These are phyloP conservation scores for Delitschia confertaspora DNA, from an alignment of 495 filamentous ascomycete species.

Conservation along the genomic window DNA sequence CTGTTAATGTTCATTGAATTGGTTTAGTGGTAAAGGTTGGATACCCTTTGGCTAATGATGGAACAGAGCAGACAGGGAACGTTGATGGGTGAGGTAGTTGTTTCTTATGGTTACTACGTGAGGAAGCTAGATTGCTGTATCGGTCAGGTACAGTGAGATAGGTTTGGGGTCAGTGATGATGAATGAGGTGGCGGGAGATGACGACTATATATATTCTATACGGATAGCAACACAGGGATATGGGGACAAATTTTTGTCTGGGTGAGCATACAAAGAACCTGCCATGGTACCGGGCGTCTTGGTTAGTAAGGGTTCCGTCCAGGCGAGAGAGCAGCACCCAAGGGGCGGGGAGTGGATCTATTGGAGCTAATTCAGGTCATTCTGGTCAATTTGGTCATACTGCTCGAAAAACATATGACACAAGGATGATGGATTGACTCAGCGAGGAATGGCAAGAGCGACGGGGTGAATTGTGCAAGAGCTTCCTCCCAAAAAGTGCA, in stretches of 20 bases:
- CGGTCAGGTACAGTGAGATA: not conserved
- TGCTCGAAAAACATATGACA: too few species aligned
- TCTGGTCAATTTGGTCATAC: too few species aligned
- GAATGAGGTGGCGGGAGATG: not conserved
- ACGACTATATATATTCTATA: not conserved
- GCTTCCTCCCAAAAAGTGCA: too few species aligned
- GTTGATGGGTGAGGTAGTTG: not conserved
- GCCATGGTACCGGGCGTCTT: not conserved
- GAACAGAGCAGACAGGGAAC: slow-evolving; percentile 1
- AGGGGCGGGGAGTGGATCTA: too few species aligned
- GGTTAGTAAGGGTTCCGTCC: too few species aligned
- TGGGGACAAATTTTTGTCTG: not conserved
- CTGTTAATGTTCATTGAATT: slow-evolving; percentile 38
- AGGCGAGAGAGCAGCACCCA: too few species aligned
- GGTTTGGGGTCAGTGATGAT: not conserved
- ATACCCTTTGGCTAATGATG: not conserved
- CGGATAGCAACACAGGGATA: not conserved
- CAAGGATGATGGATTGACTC: too few species aligned
- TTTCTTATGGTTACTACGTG: slow-evolving; percentile 1
- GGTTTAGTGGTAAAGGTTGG: not conserved
- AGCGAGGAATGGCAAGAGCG: too few species aligned
- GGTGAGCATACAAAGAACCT: not conserved
- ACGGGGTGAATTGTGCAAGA: too few species aligned
- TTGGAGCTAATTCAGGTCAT: too few species aligned
- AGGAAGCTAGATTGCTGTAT: slow-evolving; percentile 1